Conservation (phyloP, 345 rosid genomes). For the Geranium brycei region DNA sequence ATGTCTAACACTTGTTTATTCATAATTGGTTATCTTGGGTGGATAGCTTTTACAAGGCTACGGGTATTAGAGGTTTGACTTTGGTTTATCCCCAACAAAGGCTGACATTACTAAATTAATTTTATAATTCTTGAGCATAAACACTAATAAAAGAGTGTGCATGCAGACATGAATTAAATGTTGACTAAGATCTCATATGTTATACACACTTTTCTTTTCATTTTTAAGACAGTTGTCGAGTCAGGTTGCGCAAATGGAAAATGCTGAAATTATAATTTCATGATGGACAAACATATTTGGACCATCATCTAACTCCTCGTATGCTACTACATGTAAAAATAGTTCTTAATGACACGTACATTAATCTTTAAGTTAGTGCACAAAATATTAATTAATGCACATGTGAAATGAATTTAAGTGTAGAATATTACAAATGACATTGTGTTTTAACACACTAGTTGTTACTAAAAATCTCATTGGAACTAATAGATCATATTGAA, state of each 20-base stretch:
- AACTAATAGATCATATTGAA: too few species aligned
- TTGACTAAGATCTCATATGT: background rate
- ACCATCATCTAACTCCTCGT: constrained; percentile 51
- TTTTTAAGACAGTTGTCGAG: constrained; percentile 83
- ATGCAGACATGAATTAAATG: background rate
- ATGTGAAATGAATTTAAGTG: too few species aligned
- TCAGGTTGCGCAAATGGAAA: constrained; percentile 78
- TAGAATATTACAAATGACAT: too few species aligned
- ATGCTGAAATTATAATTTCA: constrained; percentile 65
- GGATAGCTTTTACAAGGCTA: too few species aligned
- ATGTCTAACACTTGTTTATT: too few species aligned
- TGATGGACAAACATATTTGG: constrained; percentile 73
- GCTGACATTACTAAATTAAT: background rate
- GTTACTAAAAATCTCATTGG: too few species aligned
- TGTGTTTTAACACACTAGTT: too few species aligned
- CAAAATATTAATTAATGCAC: too few species aligned
- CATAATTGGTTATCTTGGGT: too few species aligned
- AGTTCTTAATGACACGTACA: background rate
- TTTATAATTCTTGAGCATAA: background rate
- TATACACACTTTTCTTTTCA: constrained; percentile 60
- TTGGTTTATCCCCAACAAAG: too few species aligned
- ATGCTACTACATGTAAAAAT: constrained; percentile 45
- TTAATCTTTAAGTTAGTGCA: too few species aligned
- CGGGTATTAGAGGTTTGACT: too few species aligned
- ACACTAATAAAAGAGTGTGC: background rate